A percentile compares a stretch with the other conserved stretches of the same genome.
These are phyloP conservation scores for Pleurotus salmoneostramineus DNA, from an alignment of 768 basidiomycete genomes.

Conservation along the genomic window DNA sequence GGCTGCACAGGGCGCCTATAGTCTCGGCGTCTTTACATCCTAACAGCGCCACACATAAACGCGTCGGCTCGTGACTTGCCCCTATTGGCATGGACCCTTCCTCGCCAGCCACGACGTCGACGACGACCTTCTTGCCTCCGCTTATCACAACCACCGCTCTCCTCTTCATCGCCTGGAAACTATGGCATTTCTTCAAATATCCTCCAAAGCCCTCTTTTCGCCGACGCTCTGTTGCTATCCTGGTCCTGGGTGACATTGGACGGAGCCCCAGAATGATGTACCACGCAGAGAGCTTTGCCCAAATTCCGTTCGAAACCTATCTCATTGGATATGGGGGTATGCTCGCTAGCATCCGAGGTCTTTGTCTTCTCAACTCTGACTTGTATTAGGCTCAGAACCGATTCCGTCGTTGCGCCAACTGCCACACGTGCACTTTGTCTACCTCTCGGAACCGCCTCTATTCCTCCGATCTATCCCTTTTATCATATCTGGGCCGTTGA, in stretches of 20 bases:
- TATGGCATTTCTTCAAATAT: constrained; percentile 25
- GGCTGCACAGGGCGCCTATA: no score
- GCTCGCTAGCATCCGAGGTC: constrained; percentile 13
- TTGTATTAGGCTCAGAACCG: constrained; percentile 63
- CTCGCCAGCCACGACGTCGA: constrained; percentile 13
- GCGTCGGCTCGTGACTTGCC: no score
- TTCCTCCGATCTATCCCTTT: constrained; percentile 57
- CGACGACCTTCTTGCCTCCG: constrained; percentile 10
- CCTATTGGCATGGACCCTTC: neutral
- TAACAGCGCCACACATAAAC: no score
- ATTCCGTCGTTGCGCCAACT: constrained; percentile 67
- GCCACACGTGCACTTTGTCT: constrained; percentile 60
- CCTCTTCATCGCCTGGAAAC: constrained; percentile 25
- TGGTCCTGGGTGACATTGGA: constrained; percentile 95
- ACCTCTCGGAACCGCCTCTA: constrained; percentile 63
- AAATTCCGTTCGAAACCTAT: constrained; percentile 70
- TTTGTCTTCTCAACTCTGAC: neutral
- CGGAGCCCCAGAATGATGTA: constrained; percentile 99
- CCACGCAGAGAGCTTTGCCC: constrained; percentile 90
- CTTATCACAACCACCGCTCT: constrained; percentile 9
- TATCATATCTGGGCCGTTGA: constrained; percentile 72
- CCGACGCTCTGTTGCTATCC: constrained; percentile 70
- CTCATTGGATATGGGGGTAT: constrained; percentile 85
- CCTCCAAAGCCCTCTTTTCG: constrained; percentile 3
- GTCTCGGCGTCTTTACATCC: no score